Evolutionary conservation across 1,284 basidiomycete genomes (phyloP).

Genomic region (Paramarasmius palmivorus): DNA sequence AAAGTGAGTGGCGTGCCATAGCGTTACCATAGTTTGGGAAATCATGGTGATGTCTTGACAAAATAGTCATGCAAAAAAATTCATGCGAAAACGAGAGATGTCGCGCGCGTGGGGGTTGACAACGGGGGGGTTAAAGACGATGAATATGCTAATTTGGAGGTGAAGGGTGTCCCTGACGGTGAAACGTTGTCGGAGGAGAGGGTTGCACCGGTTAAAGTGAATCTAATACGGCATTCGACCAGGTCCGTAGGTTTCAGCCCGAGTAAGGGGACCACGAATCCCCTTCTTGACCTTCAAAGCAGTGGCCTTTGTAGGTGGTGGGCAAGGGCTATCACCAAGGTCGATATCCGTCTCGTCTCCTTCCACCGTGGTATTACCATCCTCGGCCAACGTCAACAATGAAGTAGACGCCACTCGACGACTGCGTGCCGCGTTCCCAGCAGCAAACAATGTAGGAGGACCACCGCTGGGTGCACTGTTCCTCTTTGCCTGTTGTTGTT

Average conservation of each 20-base stretch:
- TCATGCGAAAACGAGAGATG: constrained; percentile 7
- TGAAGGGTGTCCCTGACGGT: neutral
- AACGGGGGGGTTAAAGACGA: neutral
- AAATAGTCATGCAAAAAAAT: neutral
- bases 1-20: constrained; percentile 15
- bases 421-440: constrained; percentile 61
- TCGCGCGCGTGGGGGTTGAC: constrained; percentile 7
- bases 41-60: neutral
- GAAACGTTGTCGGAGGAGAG: constrained; percentile 4
- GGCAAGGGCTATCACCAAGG: constrained; percentile 79
- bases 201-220: constrained; percentile 18
- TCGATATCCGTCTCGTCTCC: constrained; percentile 76
- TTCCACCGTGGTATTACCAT: constrained; percentile 52
- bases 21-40: constrained; percentile 8
- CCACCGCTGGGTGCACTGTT: constrained; percentile 58
- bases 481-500: constrained; percentile 51
- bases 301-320: constrained; percentile 60
- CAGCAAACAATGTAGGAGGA: constrained; percentile 60
- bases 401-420: constrained; percentile 44
- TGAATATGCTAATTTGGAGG: neutral
- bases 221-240: constrained; percentile 42
- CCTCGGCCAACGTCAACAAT: constrained; percentile 66
- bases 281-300: constrained; percentile 1
- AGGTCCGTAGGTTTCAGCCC: constrained; percentile 68
- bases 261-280: constrained; percentile 42